A percentile compares a stretch with the other conserved stretches of the same genome.
These are phyloP conservation scores for Mercurialis annua DNA, from an alignment of 345 rosid genomes.

Conservation along the genomic window DNA sequence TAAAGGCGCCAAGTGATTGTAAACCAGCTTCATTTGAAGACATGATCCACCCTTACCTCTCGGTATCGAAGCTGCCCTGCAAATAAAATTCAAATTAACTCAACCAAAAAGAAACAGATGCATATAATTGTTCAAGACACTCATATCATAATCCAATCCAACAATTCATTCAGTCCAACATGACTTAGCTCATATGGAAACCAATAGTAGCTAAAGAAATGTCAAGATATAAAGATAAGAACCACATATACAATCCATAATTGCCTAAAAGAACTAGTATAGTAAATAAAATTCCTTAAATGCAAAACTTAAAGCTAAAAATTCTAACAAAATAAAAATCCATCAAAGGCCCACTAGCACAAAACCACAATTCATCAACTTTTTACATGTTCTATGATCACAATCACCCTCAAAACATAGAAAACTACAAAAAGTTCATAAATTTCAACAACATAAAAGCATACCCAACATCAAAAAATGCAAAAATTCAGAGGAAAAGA, in stretches of 20 bases:
- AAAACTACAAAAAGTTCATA: neutral
- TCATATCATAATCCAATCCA: neutral
- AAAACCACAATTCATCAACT: neutral
- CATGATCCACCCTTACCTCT: slow-evolving; percentile 26
- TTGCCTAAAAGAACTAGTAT: neutral
- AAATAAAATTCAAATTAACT: neutral
- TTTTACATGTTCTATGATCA: neutral
- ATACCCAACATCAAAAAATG: neutral
- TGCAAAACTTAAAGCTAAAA: neutral
- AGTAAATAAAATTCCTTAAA: neutral
- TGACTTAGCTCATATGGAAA: neutral
- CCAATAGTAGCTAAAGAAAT: neutral
- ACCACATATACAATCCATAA: neutral
- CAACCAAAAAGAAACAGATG: too few relatives aligned
- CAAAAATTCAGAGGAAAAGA: neutral
- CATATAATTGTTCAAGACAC: neutral
- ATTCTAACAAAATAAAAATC: neutral
- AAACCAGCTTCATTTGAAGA: slow-evolving; percentile 32
- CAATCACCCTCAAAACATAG: neutral
- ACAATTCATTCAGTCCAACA: neutral
- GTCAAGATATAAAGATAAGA: neutral
- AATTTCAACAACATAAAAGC: slow-evolving; percentile 9
- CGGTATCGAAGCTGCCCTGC: slow-evolving; percentile 33
- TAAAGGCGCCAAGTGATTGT: slow-evolving; percentile 23
- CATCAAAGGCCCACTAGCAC: neutral